phyloP scores from a whole-genome alignment of 306 rosid genomes.

The Quillaja saponaria region DNA sequence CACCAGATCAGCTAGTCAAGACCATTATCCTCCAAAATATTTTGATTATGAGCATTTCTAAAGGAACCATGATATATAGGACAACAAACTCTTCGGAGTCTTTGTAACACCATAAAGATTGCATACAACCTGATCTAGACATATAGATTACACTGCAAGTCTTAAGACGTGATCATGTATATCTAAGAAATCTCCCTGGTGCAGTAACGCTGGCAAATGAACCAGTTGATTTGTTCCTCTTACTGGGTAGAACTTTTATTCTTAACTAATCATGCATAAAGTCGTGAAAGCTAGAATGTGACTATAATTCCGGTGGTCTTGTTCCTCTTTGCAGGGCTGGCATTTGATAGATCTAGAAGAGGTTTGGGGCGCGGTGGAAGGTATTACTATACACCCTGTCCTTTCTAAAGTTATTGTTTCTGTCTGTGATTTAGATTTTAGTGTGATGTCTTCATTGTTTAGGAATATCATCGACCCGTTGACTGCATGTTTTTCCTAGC shows the following conservation, averaged over 20 bases:
- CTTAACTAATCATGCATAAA: conserved; percentile 14
- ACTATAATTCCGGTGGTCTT: conserved; percentile 13
- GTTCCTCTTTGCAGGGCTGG: conserved; percentile 65
- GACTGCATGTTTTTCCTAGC: no score
- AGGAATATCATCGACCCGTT: conserved; percentile 19
- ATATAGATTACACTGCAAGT: no score
- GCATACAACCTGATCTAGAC: no score
- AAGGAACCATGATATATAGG: no score
- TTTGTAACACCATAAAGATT: no score
- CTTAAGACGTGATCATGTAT: conserved; percentile 26
- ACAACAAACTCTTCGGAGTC: no score
- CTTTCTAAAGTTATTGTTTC: conserved; percentile 18
- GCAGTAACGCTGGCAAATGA: conserved; percentile 91
- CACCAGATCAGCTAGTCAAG: conserved; percentile 36
- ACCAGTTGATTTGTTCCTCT: conserved; percentile 83
- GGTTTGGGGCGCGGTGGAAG: conserved; percentile 99
- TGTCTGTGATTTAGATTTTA: conserved; percentile 14
- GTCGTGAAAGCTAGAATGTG: conserved; percentile 17
- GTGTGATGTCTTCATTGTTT: conserved; percentile 13
- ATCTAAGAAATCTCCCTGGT: conserved; percentile 46
- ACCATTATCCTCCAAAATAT: no score
- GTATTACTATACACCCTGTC: conserved; percentile 45
- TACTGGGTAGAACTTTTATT: conserved; percentile 64
- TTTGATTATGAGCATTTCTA: no score
- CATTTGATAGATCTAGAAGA: conserved; percentile 85